These are phyloP conservation scores for Rugonectria rugulosa DNA, from an alignment of 2,329 filamentous ascomycete genomes.

Conservation along the genomic window DNA sequence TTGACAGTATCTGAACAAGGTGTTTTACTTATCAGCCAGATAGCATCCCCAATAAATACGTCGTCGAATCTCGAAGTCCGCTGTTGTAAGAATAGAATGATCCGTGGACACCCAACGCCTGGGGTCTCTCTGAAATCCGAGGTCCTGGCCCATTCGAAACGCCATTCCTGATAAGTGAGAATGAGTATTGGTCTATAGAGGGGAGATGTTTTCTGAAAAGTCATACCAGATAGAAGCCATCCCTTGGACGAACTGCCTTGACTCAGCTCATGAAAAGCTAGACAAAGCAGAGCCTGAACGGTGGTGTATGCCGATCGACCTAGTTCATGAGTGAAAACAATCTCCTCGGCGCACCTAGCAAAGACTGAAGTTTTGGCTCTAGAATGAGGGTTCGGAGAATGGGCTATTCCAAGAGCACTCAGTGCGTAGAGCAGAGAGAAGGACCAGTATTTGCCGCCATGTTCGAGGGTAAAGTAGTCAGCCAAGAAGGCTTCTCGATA, in stretches of 20 bases:
- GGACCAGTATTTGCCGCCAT: slow-evolving; percentile 40
- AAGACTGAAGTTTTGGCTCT: slow-evolving; percentile 33
- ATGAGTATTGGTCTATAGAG: background rate
- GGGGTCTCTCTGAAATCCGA: slow-evolving; percentile 40
- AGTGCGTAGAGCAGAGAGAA: slow-evolving; percentile 34
- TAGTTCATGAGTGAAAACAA: slow-evolving; percentile 36
- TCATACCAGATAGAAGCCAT: slow-evolving; percentile 38
- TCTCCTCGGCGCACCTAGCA: slow-evolving; percentile 37
- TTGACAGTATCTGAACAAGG: slow-evolving; percentile 12
- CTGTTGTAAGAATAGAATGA: slow-evolving; percentile 23
- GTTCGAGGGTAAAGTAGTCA: slow-evolving; percentile 31
- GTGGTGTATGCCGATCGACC: slow-evolving; percentile 31
- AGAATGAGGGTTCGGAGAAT: slow-evolving; percentile 8
- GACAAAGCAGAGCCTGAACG: slow-evolving; percentile 38
- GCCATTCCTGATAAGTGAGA: slow-evolving; percentile 34
- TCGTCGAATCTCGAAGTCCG: slow-evolving; percentile 39
- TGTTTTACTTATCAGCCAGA: slow-evolving; percentile 34
- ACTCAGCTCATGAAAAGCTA: slow-evolving; percentile 41
- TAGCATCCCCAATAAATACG: slow-evolving; percentile 43
- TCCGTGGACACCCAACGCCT: slow-evolving; percentile 31
- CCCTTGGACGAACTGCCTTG: slow-evolving; percentile 39
- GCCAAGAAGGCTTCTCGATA: slow-evolving; percentile 40
- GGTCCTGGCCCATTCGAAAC: slow-evolving; percentile 41
- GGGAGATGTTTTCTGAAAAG: background rate
- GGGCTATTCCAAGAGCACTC: slow-evolving; percentile 27